A percentile compares a stretch with the other conserved stretches of the same genome.
Evolutionary conservation across 192 early-diverging fungal species (phyloP).

Genomic region (Backusella circina): DNA sequence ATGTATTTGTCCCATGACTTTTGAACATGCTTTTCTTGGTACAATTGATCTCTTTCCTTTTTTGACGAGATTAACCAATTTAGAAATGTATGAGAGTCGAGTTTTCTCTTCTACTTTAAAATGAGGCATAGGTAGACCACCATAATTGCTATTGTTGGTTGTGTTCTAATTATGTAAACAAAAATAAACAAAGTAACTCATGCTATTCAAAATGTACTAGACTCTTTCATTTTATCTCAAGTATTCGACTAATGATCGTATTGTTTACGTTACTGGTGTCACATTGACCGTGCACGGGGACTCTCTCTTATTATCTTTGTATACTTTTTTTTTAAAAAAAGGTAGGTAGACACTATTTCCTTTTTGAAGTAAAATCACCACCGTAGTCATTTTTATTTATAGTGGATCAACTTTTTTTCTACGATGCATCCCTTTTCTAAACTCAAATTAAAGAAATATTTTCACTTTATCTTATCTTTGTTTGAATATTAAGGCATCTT

Average conservation of each 20-base stretch:
- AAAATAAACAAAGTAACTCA: neutral
- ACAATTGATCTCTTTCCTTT: neutral
- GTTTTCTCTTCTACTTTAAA: neutral
- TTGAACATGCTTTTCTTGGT: neutral
- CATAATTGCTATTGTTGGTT: neutral
- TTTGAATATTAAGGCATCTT: too few species aligned
- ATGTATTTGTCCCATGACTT: conserved; percentile 1
- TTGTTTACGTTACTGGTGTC: neutral
- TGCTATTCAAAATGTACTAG: neutral
- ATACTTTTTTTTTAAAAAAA: neutral
- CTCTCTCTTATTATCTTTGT: neutral
- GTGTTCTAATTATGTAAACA: neutral
- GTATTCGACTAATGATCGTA: neutral
- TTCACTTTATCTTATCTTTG: too few species aligned
- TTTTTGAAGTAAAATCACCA: neutral
- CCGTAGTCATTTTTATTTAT: neutral
- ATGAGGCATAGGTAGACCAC: neutral
- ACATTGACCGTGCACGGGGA: neutral
- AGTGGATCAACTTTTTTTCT: neutral
- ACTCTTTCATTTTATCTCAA: neutral
- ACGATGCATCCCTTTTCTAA: neutral
- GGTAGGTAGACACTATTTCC: neutral
- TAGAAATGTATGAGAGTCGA: neutral
- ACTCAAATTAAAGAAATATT: too few species aligned
- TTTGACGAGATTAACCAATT: neutral